A percentile compares a stretch with the other conserved stretches of the same genome.
Conservation (phyloP, 108 stramenopile species). For the Nitzschia putrida region DNA sequence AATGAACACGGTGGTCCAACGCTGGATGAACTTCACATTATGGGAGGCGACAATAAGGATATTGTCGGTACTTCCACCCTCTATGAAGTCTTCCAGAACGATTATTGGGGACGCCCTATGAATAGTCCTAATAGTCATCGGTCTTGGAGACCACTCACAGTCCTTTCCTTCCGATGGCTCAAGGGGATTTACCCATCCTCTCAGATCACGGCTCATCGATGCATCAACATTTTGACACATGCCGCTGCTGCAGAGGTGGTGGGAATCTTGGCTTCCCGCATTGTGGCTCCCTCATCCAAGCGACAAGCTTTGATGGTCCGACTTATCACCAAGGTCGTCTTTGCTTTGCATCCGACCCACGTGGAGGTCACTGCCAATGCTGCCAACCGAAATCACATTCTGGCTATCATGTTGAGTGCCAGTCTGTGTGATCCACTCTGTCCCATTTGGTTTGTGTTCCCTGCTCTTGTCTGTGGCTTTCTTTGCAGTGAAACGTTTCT, state of each 20-base stretch:
- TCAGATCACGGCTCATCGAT: constrained; percentile 62
- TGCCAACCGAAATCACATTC: constrained; percentile 81
- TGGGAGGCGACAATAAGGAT: constrained; percentile 53
- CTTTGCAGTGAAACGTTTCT: constrained; percentile 72
- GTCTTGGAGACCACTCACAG: constrained; percentile 68
- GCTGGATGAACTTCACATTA: constrained; percentile 76
- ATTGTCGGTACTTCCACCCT: constrained; percentile 25
- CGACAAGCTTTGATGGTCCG: constrained; percentile 21
- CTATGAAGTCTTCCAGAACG: constrained; percentile 42
- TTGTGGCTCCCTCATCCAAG: constrained; percentile 27
- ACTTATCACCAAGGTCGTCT: constrained; percentile 55
- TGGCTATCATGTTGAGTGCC: constrained; percentile 56
- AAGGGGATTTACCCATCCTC: constrained; percentile 14
- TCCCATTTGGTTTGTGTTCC: constrained; percentile 28
- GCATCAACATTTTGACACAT: constrained; percentile 72
- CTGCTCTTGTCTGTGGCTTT: constrained; percentile 50
- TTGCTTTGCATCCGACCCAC: constrained; percentile 74
- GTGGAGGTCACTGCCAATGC: constrained; percentile 85
- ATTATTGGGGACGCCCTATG: constrained; percentile 72
- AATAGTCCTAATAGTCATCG: constrained; percentile 49
- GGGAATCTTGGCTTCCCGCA: constrained; percentile 44
- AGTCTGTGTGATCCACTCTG: constrained; percentile 44
- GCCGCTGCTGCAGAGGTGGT: constrained; percentile 61
- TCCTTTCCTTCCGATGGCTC: constrained; percentile 70
- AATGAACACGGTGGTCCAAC: constrained; percentile 38